Conservation (phyloP, 2,329 filamentous ascomycete species). For the Aureobasidium uvarum region DNA sequence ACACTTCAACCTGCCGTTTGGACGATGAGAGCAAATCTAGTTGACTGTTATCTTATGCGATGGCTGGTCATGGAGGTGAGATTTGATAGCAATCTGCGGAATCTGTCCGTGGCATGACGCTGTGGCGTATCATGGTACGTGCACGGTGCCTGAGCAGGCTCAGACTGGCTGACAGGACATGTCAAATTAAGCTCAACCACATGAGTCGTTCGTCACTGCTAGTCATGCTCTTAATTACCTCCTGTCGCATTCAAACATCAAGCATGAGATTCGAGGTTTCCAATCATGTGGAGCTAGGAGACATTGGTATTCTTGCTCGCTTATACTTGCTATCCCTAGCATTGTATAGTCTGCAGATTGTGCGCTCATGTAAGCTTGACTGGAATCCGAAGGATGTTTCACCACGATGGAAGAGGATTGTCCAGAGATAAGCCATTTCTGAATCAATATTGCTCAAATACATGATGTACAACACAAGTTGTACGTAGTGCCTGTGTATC, state of each 20-base stretch:
- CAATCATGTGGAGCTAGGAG: background rate
- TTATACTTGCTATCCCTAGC: background rate
- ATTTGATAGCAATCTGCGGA: background rate
- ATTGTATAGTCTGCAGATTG: too few relatives aligned
- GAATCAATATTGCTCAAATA: background rate
- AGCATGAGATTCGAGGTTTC: background rate
- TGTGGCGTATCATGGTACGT: conserved; percentile 11
- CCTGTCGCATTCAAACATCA: background rate
- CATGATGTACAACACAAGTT: background rate
- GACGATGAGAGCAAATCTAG: background rate
- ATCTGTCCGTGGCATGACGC: conserved; percentile 1
- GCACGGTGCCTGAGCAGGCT: background rate
- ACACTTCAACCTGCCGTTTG: background rate
- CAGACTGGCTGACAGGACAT: background rate
- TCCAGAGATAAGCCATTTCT: too few relatives aligned
- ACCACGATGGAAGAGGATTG: background rate
- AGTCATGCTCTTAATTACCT: too few relatives aligned
- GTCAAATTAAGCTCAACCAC: background rate
- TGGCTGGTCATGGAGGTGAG: background rate
- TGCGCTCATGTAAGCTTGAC: background rate
- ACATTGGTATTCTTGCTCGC: too few relatives aligned
- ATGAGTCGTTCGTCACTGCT: background rate
- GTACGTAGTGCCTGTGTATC: too few relatives aligned
- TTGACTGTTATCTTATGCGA: background rate
- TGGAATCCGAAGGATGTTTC: background rate